Evolutionary conservation across 2,329 filamentous ascomycete species (phyloP), one percentile per base, ranked within the genome.

Genomic region (Penicillium sp.): DNA sequence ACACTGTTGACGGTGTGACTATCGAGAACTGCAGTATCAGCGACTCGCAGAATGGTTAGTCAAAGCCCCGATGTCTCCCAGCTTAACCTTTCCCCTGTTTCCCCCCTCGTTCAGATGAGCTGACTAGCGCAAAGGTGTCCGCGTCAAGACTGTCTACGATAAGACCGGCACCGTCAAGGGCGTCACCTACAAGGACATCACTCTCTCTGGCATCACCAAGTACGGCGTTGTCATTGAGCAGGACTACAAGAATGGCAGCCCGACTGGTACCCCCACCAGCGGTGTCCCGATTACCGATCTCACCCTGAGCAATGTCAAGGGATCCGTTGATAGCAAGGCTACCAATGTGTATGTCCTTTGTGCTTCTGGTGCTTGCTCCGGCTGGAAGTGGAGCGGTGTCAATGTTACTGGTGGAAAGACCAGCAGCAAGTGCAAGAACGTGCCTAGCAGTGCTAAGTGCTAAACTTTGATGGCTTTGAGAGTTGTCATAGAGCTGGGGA

Each of bases 81-180:
- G n/a, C 24, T 13, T 14, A 45, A 13, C 11, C 18, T 29, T 33
- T 14, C 14, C 26, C 26, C 10, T 5, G 6, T 4, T 13, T 77
- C 55, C 78, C 75, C 9, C 76, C 70, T 86, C 13, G 9, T 14
- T 11, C 11, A 29, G 5, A 29, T 6, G 11, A 56, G 68, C 62
- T 54, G 72, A 85, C 67, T 84, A 67, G 13, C 2, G 3, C 14
- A 10, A 14, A 43, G 83, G 82, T 51, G 75, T 84, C 46, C 82
- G 83, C 54, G 79, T 86, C 72, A 87, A 87, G 75, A 82, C 81
- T 10, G 77, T 81, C 23, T 78, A 71, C 39, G 78, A 73, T 48
- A 77, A 76, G 3, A 84, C 79, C 0, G 84, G 83, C 40, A 72
- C 73, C 7, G 80, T 87, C 53, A 72, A 67, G 31, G 76, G 75